A percentile compares a stretch with the other conserved stretches of the same genome.
Conservation (phyloP, 176 grass and related monocot genomes). For the Musa schizocarpa region DNA sequence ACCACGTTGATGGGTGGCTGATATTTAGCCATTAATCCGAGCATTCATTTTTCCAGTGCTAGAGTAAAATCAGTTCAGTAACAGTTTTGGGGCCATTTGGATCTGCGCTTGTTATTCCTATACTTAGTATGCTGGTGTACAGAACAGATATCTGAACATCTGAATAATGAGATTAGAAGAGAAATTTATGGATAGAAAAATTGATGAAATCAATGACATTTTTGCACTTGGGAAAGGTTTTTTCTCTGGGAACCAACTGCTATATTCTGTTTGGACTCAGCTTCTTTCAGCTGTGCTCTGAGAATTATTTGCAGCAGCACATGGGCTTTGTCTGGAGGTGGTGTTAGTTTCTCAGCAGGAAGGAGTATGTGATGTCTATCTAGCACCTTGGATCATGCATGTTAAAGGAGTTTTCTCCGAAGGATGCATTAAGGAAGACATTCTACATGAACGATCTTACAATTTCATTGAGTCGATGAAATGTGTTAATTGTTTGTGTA, state of each 20-base stretch:
- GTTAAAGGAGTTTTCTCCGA: not conserved
- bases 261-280: not conserved
- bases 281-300: too few species aligned
- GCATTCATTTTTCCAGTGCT: not conserved
- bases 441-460: not conserved
- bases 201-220: not conserved
- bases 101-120: not conserved
- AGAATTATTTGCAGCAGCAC: not conserved
- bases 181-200: not conserved
- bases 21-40: not conserved
- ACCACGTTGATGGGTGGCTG: not conserved
- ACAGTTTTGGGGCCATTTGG: not conserved
- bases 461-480: not conserved
- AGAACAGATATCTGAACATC: not conserved
- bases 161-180: not conserved
- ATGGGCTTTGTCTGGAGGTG: not conserved
- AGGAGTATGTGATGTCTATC: not conserved
- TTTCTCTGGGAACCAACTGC: not conserved
- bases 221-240: not conserved
- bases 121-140: not conserved
- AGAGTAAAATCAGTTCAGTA: not conserved
- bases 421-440: not conserved
- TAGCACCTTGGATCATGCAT: not conserved
- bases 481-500: not conserved
- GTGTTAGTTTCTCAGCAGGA: not conserved